Conservation (phyloP, 164 flowering plant genomes). For the Litsea cubeba region DNA sequence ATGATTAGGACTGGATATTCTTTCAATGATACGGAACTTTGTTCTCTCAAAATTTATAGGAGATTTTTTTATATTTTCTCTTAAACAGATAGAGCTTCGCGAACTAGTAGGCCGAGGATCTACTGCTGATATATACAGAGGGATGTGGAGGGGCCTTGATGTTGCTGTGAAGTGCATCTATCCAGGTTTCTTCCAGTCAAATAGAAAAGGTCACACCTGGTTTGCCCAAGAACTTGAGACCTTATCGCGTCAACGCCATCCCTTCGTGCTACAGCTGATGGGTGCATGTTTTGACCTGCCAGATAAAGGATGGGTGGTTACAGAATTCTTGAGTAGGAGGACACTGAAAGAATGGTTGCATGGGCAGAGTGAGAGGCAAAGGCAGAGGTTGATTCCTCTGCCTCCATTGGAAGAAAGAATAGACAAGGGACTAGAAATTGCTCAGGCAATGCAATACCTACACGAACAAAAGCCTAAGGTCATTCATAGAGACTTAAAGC, state of each 20-base stretch:
- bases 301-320: constrained; percentile 52
- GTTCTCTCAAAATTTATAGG: not conserved
- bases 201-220: constrained; percentile 31
- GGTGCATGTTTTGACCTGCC: constrained; percentile 68
- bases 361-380: constrained; percentile 35
- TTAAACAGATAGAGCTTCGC: constrained; percentile 41
- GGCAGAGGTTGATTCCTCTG: constrained; percentile 33
- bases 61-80: not conserved
- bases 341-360: constrained; percentile 67
- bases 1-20: not conserved
- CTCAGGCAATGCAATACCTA: constrained; percentile 68
- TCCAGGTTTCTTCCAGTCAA: constrained; percentile 39
- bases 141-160: constrained; percentile 54
- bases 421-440: constrained; percentile 47
- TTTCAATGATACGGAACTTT: not conserved
- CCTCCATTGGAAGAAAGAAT: constrained; percentile 47
- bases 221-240: constrained; percentile 58
- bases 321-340: constrained; percentile 34
- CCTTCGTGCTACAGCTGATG: constrained; percentile 52
- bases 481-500: constrained; percentile 62
- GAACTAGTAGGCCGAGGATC: constrained; percentile 48
- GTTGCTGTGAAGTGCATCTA: constrained; percentile 64
- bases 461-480: constrained; percentile 58
- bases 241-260: constrained; percentile 51
- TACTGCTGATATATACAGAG: constrained; percentile 52